phyloP scores from a whole-genome alignment of 2,329 filamentous ascomycete genomes.

The Penicillium sp. region DNA sequence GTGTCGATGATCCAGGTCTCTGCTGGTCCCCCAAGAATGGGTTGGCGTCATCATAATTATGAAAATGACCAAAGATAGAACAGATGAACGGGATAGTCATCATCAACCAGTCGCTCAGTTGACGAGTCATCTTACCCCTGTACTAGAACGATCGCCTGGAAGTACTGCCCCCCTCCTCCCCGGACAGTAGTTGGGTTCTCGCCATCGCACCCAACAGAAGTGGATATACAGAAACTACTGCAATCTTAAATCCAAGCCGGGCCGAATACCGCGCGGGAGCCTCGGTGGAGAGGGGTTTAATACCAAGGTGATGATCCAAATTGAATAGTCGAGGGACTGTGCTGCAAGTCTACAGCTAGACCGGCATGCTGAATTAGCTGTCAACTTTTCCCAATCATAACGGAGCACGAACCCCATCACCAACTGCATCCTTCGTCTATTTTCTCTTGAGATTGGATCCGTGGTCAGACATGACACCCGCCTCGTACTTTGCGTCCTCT shows the following conservation, averaged over 20 bases:
- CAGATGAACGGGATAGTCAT: not conserved
- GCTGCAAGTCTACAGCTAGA: not conserved
- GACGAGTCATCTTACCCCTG: slow-evolving; percentile 9
- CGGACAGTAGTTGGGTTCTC: slow-evolving; percentile 4
- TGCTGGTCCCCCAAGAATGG: not conserved
- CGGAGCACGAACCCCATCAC: not conserved
- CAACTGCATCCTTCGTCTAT: not conserved
- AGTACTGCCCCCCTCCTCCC: not conserved
- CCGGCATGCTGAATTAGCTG: not conserved
- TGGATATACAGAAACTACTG: slow-evolving; percentile 2
- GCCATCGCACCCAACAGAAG: not conserved
- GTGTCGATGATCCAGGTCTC: not conserved
- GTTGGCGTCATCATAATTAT: not conserved
- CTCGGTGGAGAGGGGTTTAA: not conserved
- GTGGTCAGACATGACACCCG: not conserved
- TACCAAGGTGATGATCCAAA: too few species aligned
- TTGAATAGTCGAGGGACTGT: not conserved
- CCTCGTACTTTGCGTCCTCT: not conserved
- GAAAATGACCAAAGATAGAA: not conserved
- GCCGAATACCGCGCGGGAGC: not conserved
- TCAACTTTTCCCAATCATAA: not conserved
- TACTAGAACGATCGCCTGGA: slow-evolving; percentile 14
- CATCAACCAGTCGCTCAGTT: slow-evolving; percentile 4
- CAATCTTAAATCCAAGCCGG: slow-evolving; percentile 7
- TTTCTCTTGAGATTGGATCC: not conserved